phyloP scores from a whole-genome alignment of 495 filamentous ascomycete genomes.

The Annulohypoxylon moriforme region DNA sequence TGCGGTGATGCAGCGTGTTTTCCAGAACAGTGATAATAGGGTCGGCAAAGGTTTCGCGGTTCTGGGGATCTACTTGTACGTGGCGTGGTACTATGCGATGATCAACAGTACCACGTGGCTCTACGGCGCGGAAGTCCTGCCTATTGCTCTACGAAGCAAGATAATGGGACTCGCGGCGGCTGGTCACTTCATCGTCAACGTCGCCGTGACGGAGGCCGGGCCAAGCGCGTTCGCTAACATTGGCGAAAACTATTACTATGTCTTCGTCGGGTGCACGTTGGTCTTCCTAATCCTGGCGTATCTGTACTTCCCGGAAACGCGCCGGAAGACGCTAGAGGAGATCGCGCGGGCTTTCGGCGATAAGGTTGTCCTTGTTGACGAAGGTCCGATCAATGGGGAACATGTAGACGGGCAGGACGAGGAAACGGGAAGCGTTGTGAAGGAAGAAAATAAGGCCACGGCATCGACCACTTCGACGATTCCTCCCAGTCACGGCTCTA shows the following conservation, averaged over 20 bases:
- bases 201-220: constrained; percentile 68
- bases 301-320: constrained; percentile 69
- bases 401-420: constrained; percentile 16
- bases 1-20: constrained; percentile 67
- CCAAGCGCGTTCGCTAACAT: constrained; percentile 70
- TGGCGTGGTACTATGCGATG: constrained; percentile 67
- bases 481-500: constrained; percentile 4
- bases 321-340: constrained; percentile 68
- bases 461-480: constrained; percentile 22
- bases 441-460: constrained; percentile 8
- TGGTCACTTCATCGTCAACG: constrained; percentile 69
- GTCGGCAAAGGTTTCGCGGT: constrained; percentile 71
- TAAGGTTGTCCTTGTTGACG: constrained; percentile 59
- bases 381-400: constrained; percentile 42
- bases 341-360: constrained; percentile 69
- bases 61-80: constrained; percentile 70
- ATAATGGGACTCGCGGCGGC: constrained; percentile 69
- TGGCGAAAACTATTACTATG: constrained; percentile 70
- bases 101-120: constrained; percentile 71
- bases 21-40: constrained; percentile 65
- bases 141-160: constrained; percentile 67
- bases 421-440: constrained; percentile 24
- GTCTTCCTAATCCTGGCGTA: constrained; percentile 65
- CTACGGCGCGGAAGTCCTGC: constrained; percentile 69
- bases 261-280: constrained; percentile 64